Percentiles rank a stretch among this genome's conserved stretches.
Conservation (phyloP, 352 stramenopile genomes). For the Chrysophaeum taylorii region DNA sequence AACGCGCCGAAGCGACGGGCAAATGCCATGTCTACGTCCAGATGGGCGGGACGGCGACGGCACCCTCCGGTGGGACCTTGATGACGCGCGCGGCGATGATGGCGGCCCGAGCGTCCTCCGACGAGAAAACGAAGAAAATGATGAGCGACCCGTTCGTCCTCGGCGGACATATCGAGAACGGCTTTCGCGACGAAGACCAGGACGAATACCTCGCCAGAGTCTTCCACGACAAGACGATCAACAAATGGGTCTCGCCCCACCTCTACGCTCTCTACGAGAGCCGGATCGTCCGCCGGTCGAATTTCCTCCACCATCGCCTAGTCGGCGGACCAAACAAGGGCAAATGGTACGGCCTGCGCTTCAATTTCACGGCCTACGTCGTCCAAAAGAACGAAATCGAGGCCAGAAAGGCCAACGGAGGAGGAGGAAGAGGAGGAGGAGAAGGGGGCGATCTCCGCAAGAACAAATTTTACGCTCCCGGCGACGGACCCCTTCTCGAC, state of each 20-base stretch:
- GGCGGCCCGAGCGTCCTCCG: too few relatives aligned
- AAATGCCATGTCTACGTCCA: not conserved
- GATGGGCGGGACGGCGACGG: not conserved
- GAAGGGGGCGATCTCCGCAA: too few relatives aligned
- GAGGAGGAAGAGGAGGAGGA: not conserved
- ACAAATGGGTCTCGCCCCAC: not conserved
- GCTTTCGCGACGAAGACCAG: constrained; percentile 9
- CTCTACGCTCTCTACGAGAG: constrained; percentile 11
- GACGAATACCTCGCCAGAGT: not conserved
- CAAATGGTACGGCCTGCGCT: not conserved
- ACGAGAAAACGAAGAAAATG: not conserved
- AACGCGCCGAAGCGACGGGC: not conserved
- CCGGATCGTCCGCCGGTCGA: constrained; percentile 4
- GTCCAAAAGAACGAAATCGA: not conserved
- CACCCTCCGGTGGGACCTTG: not conserved
- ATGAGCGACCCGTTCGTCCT: constrained; percentile 1
- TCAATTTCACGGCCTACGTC: not conserved
- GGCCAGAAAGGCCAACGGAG: not conserved
- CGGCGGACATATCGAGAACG: not conserved
- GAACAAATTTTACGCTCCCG: constrained; percentile 11
- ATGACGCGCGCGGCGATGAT: constrained; percentile 1
- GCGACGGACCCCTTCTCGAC: constrained; percentile 1
- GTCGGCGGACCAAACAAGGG: not conserved
- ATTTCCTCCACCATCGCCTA: not conserved
- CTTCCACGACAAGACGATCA: not conserved